phyloP scores from a whole-genome alignment of 2,329 filamentous ascomycete genomes.

The Lasiodiplodia hormozganensis region DNA sequence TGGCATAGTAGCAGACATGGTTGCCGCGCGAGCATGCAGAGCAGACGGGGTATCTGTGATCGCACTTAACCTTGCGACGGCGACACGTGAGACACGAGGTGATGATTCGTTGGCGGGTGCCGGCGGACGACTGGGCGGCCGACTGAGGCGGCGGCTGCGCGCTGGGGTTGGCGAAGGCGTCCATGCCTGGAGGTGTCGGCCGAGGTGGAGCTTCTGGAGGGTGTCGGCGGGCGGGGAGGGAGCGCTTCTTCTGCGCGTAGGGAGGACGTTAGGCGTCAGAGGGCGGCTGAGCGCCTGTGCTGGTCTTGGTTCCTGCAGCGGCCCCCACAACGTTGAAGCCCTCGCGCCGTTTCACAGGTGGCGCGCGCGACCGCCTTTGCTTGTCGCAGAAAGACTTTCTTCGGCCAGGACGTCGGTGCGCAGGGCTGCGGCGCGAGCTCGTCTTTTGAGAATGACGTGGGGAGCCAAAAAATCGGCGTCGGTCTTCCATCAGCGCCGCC shows the following conservation, averaged over 20 bases:
- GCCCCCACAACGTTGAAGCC: constrained; percentile 23
- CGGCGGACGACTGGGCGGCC: constrained; percentile 2
- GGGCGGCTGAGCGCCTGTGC: neutral
- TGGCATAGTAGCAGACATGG: constrained; percentile 46
- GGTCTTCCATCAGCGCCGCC: neutral
- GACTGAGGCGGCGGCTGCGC: neutral
- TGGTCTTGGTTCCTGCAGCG: constrained; percentile 13
- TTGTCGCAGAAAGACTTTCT: constrained; percentile 5
- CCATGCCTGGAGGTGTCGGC: constrained; percentile 18
- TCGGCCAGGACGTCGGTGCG: constrained; percentile 10
- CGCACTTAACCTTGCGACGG: constrained; percentile 48
- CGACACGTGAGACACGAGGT: constrained; percentile 48
- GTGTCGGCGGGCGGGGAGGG: neutral
- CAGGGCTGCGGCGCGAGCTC: constrained; percentile 13
- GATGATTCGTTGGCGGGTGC: constrained; percentile 44
- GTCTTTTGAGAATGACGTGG: constrained; percentile 17
- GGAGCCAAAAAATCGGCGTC: constrained; percentile 9
- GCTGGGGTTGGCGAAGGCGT: constrained; percentile 21
- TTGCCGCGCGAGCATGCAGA: constrained; percentile 46
- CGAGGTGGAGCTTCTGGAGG: constrained; percentile 10
- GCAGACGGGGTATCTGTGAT: constrained; percentile 47
- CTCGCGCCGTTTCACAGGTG: constrained; percentile 17
- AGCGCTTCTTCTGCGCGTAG: constrained; percentile 2
- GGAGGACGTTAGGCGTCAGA: constrained; percentile 13
- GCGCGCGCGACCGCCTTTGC: constrained; percentile 16